Base-by-base conservation (phyloP, 495 filamentous ascomycete species). In the Melanomma pulvis-pyrius region DNA sequence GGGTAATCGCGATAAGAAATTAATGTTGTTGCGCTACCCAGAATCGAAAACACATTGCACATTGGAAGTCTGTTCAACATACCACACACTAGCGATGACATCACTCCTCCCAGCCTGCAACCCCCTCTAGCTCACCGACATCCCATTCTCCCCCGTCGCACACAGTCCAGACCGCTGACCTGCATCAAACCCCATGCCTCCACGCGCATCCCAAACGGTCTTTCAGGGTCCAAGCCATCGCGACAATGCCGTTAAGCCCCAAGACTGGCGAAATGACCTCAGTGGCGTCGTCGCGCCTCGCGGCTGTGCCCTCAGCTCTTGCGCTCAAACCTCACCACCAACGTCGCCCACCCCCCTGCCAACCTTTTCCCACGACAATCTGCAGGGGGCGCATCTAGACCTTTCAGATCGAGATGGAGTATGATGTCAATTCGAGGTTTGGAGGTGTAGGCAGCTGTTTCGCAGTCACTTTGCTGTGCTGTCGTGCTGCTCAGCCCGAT, bases 1-100 rank as follows among this genome's bases (percentile, higher is more conserved):
- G 12, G 12, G 30, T 4, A 34, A n/a, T n/a, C n/a, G n/a, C 30
- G 12, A 34, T 34, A 4, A 34, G 30, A 4, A 34, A 12, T 4
- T 5, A 34, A 34, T 12, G 4, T 34, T 34, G 30, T 34, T 34
- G 12, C 39, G 13, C 8, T 44, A 17, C 17, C 13, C 39, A 44
- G n/a, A 15, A 11, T 17, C 39, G 5, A 44, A 44, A 44, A 12
- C 9, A 6, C 8, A 44, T n/a, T n/a, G n/a, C n/a, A n/a, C n/a
- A n/a, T n/a, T n/a, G n/a, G n/a, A n/a, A n/a, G n/a, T n/a, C n/a
- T n/a, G n/a, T n/a, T n/a, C n/a, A n/a, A n/a, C 8, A 41, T 8
- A n/a, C n/a, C n/a, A n/a, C n/a, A n/a, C n/a, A n/a, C n/a, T n/a
- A 25, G 48, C 48, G 48, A 49, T 61, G 46, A 61, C 59, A 53